Percentiles rank a stretch among this genome's conserved stretches.
These are phyloP conservation scores for Phyllosticta citriasiana DNA, from an alignment of 2,329 filamentous ascomycete genomes.

Conservation along the genomic window DNA sequence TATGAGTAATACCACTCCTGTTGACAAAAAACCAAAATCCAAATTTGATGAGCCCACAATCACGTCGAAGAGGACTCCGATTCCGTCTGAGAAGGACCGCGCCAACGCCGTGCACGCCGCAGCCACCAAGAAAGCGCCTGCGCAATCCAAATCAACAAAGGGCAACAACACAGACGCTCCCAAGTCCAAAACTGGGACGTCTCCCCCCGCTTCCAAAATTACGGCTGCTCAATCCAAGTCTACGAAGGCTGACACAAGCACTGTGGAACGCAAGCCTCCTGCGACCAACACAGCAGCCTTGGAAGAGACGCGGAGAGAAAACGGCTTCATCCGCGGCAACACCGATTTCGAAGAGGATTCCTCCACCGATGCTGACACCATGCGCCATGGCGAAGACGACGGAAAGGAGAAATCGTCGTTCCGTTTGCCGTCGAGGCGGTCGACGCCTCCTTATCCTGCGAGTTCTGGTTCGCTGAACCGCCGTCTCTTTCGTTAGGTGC, in stretches of 20 bases:
- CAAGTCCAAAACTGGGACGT: background rate
- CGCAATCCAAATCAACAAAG: background rate
- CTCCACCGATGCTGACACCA: background rate
- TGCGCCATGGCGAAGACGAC: background rate
- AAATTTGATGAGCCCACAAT: background rate
- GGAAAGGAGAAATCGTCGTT: background rate
- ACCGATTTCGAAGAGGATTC: background rate
- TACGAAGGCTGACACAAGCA: background rate
- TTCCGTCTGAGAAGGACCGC: background rate
- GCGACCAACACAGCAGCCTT: background rate
- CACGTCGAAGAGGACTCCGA: background rate
- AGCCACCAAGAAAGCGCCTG: background rate
- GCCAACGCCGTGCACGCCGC: background rate
- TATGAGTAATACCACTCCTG: background rate
- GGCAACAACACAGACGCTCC: background rate
- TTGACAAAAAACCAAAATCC: background rate
- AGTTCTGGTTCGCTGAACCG: background rate
- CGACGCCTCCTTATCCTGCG: background rate
- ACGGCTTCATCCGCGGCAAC: background rate
- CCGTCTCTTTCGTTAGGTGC: background rate
- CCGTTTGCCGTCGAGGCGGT: background rate
- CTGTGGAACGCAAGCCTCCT: background rate
- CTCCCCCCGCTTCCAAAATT: background rate
- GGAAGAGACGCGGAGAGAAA: background rate
- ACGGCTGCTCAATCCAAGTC: background rate